phyloP scores from a whole-genome alignment of 371 early-diverging fungal species.

The Mucor sp. region DNA sequence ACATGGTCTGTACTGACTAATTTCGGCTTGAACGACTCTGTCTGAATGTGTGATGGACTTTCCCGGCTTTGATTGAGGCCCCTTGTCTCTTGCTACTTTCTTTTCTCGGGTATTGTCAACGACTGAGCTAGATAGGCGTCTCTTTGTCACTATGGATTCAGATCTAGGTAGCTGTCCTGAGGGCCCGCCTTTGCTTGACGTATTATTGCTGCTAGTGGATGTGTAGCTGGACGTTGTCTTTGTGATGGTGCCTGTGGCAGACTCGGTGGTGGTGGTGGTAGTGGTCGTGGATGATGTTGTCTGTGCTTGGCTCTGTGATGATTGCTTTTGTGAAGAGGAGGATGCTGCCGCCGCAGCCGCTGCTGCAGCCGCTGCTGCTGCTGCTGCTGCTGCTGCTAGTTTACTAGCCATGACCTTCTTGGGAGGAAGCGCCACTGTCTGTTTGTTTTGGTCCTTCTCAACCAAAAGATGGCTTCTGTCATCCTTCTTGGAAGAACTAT shows the following conservation, averaged over 20 bases:
- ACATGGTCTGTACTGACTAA: constrained; percentile 52
- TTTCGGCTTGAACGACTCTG: constrained; percentile 45
- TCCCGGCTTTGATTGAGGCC: constrained; percentile 1
- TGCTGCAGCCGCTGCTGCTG: constrained; percentile 17
- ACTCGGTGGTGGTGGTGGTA: constrained; percentile 2
- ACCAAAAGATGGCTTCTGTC: constrained; percentile 17
- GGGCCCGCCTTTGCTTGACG: neutral
- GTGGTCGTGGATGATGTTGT: neutral
- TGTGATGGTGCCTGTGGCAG: neutral
- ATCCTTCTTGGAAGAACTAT: constrained; percentile 20
- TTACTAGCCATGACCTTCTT: constrained; percentile 33
- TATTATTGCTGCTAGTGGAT: neutral
- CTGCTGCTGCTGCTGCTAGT: constrained; percentile 21
- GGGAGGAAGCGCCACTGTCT: constrained; percentile 22
- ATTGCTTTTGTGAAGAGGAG: neutral
- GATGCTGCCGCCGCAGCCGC: neutral
- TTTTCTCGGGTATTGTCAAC: constrained; percentile 22
- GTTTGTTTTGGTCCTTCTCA: constrained; percentile 26
- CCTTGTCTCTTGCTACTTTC: constrained; percentile 8
- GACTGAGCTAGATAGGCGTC: constrained; percentile 12
- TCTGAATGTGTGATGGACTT: constrained; percentile 55
- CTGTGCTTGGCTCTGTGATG: neutral
- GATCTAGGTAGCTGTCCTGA: neutral
- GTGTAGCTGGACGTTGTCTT: neutral
- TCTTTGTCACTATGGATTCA: constrained; percentile 9